Base-by-base conservation (phyloP, 2,329 filamentous ascomycete species). In the Phialemonium atrogriseum region DNA sequence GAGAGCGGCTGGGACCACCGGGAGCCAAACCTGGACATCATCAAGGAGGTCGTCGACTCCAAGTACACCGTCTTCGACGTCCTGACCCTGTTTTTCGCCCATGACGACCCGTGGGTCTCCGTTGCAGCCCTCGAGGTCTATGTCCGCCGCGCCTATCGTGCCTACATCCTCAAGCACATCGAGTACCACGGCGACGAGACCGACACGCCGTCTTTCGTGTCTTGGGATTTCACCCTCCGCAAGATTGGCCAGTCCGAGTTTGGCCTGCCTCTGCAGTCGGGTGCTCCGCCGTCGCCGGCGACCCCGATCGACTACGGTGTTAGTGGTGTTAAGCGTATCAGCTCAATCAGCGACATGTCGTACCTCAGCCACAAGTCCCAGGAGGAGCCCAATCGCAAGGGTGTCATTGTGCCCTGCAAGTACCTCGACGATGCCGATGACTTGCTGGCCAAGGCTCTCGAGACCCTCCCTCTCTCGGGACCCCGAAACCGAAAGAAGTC, bases 61-160 rank as follows among this genome's bases (percentile, higher is more conserved):
- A 94, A 94, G 65, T 96, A 93, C 67, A 96, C 89, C 24, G 91
- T 98, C 42, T 94, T 95, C 47, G 91, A 98, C 53, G 91, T 98
- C 12, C 62, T 98, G 44, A 84, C 89, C 7, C 79, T 86, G 36
- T 98, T 98, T 76, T 98, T 98, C 54, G 84, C 80, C 20, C 87
- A 98, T 60, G 76, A 84, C 24, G 91, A 98, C 52, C 80, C 86
- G 10, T 96, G 87, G 85, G 89, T 98, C 18, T 85, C 85, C 7
- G 68, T 95, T 39, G 91, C 91, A 37, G 86, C 91, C 28, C 74
- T 98, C 5, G 91, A 98, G 56, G 88, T 96, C 29, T 98, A 98
- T 58, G 80, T 94, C 41, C 88, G 91, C 49, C 85, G 91, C 41
- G 88, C 91, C 10, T 98, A 98, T 67, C 84, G 91, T 68, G 91